Base-by-base conservation (phyloP, 1,284 basidiomycete species). In the Pterulicium gracile region DNA sequence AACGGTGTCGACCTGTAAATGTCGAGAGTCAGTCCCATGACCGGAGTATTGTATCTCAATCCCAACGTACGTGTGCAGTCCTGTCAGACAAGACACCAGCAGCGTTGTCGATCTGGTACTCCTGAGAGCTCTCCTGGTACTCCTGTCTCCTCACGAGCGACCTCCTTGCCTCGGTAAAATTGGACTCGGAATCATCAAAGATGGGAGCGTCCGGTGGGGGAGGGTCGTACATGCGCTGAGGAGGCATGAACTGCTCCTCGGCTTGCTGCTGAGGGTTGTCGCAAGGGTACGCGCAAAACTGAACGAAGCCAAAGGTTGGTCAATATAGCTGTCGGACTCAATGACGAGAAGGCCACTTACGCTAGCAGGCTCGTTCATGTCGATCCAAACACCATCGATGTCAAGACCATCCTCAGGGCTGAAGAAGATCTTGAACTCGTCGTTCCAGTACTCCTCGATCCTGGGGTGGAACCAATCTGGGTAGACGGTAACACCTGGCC, bases 351-450 rank as follows among this genome's bases (percentile, higher is more conserved):
- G 20, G 1, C 18, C 42, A 52, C 68, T 17, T 52, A 79, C 77
- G 51, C 72, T 81, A 2, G 79, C 59, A 10, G 81, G 79, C 50
- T 83, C 81, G 56, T 83, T 83, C 79, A 83, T 83, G 53, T 82
- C 80, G 34, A 82, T 81, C 81, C 80, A 83, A 12, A 68, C 70
- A 12, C 79, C 81, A 52, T 82, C 81, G 24, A 82, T 79, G 50
- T 83, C 77, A 15, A 81, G 51, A 2, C 80, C 81, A 1, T 62
- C 70, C 4, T 66, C 52, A 0, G 73, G 66, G 53, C 66, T 66
- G 57, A 80, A 85, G 64, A 86, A 85, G 4, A 64, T 50, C 18
- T 62, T 53, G 51, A 83, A 83, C 55, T 85, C 80, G 42, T 66
- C 68, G 10, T 63, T 71, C 82, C 82, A 86, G 58, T n/a, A n/a